Evolutionary conservation across 305 asterid species (phyloP).

Genomic region (Plantago rigida): DNA sequence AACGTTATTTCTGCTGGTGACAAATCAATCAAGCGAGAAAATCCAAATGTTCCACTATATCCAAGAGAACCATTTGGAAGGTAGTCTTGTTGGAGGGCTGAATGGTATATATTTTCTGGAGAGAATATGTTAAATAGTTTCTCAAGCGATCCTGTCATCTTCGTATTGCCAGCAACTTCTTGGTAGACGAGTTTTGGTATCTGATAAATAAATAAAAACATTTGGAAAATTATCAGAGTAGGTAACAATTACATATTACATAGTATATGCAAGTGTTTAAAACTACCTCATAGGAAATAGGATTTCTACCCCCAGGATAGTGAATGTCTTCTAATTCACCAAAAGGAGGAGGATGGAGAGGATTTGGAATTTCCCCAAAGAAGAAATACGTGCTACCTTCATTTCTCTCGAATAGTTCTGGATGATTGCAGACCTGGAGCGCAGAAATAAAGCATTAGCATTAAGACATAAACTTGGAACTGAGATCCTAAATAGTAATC

Average conservation of each 20-base stretch:
- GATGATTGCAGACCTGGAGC: conserved; percentile 89
- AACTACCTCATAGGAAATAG: conserved; percentile 68
- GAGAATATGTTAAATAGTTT: conserved; percentile 72
- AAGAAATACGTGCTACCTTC: conserved; percentile 82
- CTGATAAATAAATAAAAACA: conserved; percentile 32
- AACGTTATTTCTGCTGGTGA: conserved; percentile 75
- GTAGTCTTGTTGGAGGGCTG: conserved; percentile 38
- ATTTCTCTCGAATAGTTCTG: conserved; percentile 95
- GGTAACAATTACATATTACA: not conserved
- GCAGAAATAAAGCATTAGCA: too few species aligned
- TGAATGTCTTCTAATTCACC: conserved; percentile 76
- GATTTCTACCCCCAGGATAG: conserved; percentile 77
- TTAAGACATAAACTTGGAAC: too few species aligned
- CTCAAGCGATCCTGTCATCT: conserved; percentile 34
- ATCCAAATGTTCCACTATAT: conserved; percentile 62
- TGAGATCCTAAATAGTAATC: too few species aligned
- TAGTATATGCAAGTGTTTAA: conserved; percentile 1
- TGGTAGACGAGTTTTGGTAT: conserved; percentile 77
- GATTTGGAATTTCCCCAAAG: conserved; percentile 72
- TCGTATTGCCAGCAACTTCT: conserved; percentile 39
- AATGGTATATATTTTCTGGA: conserved; percentile 56
- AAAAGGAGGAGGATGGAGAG: conserved; percentile 80
- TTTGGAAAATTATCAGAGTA: conserved; percentile 14
- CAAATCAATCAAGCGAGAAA: conserved; percentile 67
- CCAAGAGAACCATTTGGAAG: conserved; percentile 28